Evolutionary conservation across 208 protist species (phyloP), one percentile per base, ranked within the genome.

Genomic region (Sergeia podlipaevii): DNA sequence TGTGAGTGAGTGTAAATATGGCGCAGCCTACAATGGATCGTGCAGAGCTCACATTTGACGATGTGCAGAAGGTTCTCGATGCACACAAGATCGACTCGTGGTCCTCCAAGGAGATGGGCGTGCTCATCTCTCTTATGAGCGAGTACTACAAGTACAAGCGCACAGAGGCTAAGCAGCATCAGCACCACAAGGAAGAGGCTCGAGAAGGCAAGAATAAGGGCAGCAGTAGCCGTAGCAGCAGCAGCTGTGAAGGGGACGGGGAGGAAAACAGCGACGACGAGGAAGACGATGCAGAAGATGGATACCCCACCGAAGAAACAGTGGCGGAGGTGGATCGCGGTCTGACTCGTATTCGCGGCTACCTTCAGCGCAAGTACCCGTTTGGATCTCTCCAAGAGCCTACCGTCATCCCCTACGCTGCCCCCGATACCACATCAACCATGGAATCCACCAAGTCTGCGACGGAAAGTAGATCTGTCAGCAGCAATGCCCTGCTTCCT

Each of bases 321-420:
- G 65, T 87, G 1, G 44, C 44, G 29, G 84, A 71, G 51, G 66
- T 88, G 32, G 77, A 81, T 41, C 53, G 60, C n/a, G 64, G 56
- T 7, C 63, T 91, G 21, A 62, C 49, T n/a, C 63, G 64, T 15
- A 30, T 83, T 18, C 80, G 77, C 10, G 46, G 49, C 11, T 80
- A 62, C 51, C 38, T 91, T 11, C 52, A 75, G 42, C 47, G 65
- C 36, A 67, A 70, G 24, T 27, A 78, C 18, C 70, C 76, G 3
- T 91, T 74, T 47, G 84, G 74, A 4, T 39, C 42, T 1, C 28
- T 74, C 7, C 30, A 51, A 17, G 84, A 85, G 37, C 84, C 79
- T 4, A 74, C 66, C 0, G 42, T 11, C 39, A 54, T 51, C 1
- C 39, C 29, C 3, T 46, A 52, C 37, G 37, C 53, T 3, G 18